These are phyloP conservation scores for Corymbia citriodora DNA, from an alignment of 441 rosid species.

Conservation along the genomic window DNA sequence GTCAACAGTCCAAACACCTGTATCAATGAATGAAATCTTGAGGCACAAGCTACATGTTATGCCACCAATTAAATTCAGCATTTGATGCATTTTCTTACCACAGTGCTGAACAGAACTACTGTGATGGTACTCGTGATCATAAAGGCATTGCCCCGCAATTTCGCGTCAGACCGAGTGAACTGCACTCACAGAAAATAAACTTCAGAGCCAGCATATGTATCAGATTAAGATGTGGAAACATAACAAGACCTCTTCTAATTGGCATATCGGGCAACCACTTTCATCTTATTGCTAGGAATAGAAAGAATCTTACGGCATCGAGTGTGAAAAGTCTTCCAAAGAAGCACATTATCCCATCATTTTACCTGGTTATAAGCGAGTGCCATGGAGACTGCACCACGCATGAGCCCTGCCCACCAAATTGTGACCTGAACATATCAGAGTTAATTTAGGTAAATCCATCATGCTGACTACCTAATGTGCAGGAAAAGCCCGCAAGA, in stretches of 20 bases:
- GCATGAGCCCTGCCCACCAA: slow-evolving; percentile 20
- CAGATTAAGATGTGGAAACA: neutral
- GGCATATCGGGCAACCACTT: neutral
- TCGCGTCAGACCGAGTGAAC: neutral
- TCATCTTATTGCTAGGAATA: neutral
- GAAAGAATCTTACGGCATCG: neutral
- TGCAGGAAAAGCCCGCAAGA: neutral
- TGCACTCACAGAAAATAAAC: neutral
- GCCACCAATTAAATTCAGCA: neutral
- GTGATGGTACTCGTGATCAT: slow-evolving; percentile 15
- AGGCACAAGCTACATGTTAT: neutral
- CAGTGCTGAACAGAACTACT: slow-evolving; percentile 12
- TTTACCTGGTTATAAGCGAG: slow-evolving; percentile 14
- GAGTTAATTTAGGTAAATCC: neutral
- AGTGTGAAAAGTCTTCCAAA: neutral
- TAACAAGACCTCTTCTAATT: neutral
- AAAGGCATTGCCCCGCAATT: slow-evolving; percentile 5
- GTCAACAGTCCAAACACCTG: slow-evolving; percentile 11
- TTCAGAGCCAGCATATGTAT: neutral
- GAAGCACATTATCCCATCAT: neutral
- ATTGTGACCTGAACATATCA: neutral
- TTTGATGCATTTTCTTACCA: neutral
- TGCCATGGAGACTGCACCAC: slow-evolving; percentile 13
- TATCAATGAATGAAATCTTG: neutral
- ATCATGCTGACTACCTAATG: neutral